Evolutionary conservation across 495 filamentous ascomycete genomes (phyloP), one percentile per base, ranked within the genome.

Genomic region (Xylaria flabelliformis): DNA sequence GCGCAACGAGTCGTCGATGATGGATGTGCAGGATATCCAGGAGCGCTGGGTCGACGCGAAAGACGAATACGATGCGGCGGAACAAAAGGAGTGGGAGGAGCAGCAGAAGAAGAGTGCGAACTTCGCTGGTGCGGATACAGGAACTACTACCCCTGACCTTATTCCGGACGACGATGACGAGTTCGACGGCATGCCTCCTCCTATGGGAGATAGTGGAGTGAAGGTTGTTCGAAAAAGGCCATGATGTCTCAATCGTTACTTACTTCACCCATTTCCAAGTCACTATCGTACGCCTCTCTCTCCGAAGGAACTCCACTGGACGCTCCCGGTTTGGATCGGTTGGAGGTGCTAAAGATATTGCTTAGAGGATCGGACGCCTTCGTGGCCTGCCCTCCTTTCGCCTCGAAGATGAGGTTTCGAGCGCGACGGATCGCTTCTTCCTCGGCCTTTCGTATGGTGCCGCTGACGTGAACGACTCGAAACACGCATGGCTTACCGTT

Each of bases 11-110:
- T 83, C 90, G 69, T 90, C 91, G 19, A 85, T 88, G 70, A 90
- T 95, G 88, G 93, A 96, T 79, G 88, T 93, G 3, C 83, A 88
- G 59, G 96, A 99, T 82, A 89, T 98, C 73, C 94, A 99, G 80
- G 96, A 99, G 82, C 84, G 96, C 75, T 99, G 96, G 96, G 78
- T 99, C 12, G 94, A 97, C 81, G 83, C 90, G 42, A 95, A 93
- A 78, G 96, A 97, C 15, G 92, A 90, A 73, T 94, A 92, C 78
- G 96, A 99, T 81, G 93, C 93, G 65, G 77, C 87, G 69, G 96
- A 99, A 83, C 79, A 86, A 76, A 86, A 86, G 78, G 85, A 92
- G 73, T 87, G 91, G 83, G 91, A 93, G 77, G 91, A 90, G 78
- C 77, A 69, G 71, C 80, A 74, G 74, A 83, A 75, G 76, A 74